Conservation (phyloP, 2,329 filamentous ascomycete genomes). For the Plenodomus biglobosus region DNA sequence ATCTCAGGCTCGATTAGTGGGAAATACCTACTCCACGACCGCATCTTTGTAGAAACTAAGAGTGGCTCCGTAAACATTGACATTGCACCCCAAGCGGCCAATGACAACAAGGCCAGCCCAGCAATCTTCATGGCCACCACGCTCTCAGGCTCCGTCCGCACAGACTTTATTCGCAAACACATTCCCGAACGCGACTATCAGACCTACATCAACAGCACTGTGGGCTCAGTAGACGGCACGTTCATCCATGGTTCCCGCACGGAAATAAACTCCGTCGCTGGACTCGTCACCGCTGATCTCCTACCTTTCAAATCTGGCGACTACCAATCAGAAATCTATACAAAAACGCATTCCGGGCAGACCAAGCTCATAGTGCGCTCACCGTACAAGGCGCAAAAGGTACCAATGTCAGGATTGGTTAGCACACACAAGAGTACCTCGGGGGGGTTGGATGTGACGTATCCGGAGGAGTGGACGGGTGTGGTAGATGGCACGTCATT, state of each 20-base stretch:
- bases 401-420: slow-evolving; percentile 30
- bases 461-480: slow-evolving; percentile 49
- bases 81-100: slow-evolving; percentile 43
- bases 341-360: slow-evolving; percentile 39
- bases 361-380: slow-evolving; percentile 38
- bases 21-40: slow-evolving; percentile 45
- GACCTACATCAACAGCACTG: slow-evolving; percentile 42
- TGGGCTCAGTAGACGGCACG: slow-evolving; percentile 43
- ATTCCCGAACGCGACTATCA: slow-evolving; percentile 49
- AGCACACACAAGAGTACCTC: slow-evolving; percentile 43
- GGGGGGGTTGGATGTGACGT: slow-evolving; percentile 40
- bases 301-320: slow-evolving; percentile 40
- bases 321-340: slow-evolving; percentile 34
- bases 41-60: slow-evolving; percentile 45
- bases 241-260: slow-evolving; percentile 48
- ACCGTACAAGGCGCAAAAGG: slow-evolving; percentile 33
- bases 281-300: slow-evolving; percentile 42
- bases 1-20: slow-evolving; percentile 48
- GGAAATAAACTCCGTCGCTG: slow-evolving; percentile 41
- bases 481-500: slow-evolving; percentile 40
- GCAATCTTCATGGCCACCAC: slow-evolving; percentile 44
- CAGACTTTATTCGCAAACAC: slow-evolving; percentile 37
- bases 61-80: slow-evolving; percentile 47
- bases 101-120: slow-evolving; percentile 26
- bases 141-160: slow-evolving; percentile 43